These are phyloP conservation scores for Lentinula boryana DNA, from an alignment of 768 basidiomycete species.

Conservation along the genomic window DNA sequence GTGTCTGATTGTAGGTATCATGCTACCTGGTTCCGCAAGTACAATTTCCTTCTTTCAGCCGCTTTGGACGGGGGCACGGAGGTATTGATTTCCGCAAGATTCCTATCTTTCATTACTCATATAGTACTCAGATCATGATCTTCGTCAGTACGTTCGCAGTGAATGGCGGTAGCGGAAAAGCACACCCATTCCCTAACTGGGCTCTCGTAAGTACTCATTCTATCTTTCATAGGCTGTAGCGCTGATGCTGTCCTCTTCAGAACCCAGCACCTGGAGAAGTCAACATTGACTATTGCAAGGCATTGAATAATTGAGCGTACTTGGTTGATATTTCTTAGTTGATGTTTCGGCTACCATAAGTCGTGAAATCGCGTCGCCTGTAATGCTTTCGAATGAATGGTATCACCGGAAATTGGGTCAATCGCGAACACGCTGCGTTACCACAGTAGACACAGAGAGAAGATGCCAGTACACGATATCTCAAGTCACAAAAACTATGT, in stretches of 20 bases:
- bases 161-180: conserved; percentile 9
- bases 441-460: too few relatives aligned
- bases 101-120: not conserved
- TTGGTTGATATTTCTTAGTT: not conserved
- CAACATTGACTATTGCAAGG: conserved; percentile 6
- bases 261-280: not conserved
- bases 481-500: too few relatives aligned
- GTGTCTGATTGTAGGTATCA: conserved; percentile 11
- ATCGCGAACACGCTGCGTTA: too few relatives aligned
- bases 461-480: too few relatives aligned
- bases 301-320: not conserved
- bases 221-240: not conserved
- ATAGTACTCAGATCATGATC: conserved; percentile 6
- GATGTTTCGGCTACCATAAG: too few relatives aligned
- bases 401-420: too few relatives aligned
- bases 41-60: conserved; percentile 21
- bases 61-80: conserved; percentile 8
- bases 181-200: conserved; percentile 10
- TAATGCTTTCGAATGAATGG: too few relatives aligned
- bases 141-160: conserved; percentile 12
- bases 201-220: conserved; percentile 2
- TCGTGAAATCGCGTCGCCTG: too few relatives aligned
- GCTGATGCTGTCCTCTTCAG: not conserved
- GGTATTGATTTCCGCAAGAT: not conserved
- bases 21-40: conserved; percentile 29